Percentiles rank a stretch among this genome's conserved stretches.
Evolutionary conservation across 2,329 filamentous ascomycete species (phyloP).

Genomic region (Tolypocladium ovalisporum): DNA sequence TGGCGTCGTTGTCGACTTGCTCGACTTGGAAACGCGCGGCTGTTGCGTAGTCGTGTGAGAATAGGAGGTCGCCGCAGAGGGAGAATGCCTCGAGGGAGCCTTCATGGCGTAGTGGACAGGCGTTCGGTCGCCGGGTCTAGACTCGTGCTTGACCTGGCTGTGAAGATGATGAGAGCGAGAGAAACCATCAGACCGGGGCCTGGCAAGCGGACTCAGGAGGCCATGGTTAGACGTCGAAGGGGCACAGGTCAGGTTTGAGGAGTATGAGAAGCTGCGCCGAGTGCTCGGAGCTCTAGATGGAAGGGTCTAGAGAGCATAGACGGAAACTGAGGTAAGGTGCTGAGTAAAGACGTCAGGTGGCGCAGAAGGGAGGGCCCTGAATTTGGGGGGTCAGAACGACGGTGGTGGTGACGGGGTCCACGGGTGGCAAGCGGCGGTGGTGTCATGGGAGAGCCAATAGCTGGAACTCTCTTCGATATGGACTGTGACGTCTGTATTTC

Average conservation of each 20-base stretch:
- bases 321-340: neutral
- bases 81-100: slow-evolving; percentile 27
- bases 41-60: slow-evolving; percentile 28
- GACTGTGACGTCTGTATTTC: neutral
- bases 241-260: neutral
- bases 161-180: neutral
- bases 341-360: slow-evolving; percentile 4
- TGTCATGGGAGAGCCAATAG: neutral
- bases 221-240: neutral
- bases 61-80: slow-evolving; percentile 19
- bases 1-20: slow-evolving; percentile 40
- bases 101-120: slow-evolving; percentile 35
- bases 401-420: slow-evolving; percentile 3
- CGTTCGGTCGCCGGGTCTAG: slow-evolving; percentile 22
- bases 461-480: neutral
- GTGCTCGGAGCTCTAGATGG: neutral
- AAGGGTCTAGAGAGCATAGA: neutral
- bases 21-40: slow-evolving; percentile 24
- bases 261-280: neutral
- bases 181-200: neutral
- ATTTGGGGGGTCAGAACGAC: neutral
- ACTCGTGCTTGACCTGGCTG: slow-evolving; percentile 18
- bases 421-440: slow-evolving; percentile 2
- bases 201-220: neutral
- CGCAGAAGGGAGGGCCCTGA: neutral